These are phyloP conservation scores for Ogataea pignaliae DNA, from an alignment of 805 yeast species.

Conservation along the genomic window DNA sequence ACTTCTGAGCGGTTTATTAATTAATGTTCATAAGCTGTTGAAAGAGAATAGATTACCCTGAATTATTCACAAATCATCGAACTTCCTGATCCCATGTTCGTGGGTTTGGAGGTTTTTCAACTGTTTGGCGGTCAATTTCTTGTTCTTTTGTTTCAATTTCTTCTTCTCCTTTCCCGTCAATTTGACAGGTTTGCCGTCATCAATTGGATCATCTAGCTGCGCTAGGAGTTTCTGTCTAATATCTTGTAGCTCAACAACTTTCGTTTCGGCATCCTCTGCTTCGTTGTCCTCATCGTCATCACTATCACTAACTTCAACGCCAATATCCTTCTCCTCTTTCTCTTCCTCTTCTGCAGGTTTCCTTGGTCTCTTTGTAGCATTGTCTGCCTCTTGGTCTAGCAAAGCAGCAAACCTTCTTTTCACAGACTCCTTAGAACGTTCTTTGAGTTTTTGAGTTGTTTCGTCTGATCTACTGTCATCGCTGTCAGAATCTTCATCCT, in stretches of 20 bases:
- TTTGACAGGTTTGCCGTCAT: constrained; percentile 11
- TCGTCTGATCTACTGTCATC: constrained; percentile 5
- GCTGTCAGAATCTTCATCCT: constrained; percentile 2
- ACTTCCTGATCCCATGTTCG: constrained; percentile 61
- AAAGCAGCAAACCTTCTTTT: constrained; percentile 5
- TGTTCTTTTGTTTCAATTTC: constrained; percentile 33
- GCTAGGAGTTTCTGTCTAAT: constrained; percentile 24
- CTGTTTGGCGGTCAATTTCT: constrained; percentile 39
- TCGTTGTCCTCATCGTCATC: not conserved
- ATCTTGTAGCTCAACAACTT: constrained; percentile 20
- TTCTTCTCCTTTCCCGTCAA: constrained; percentile 21
- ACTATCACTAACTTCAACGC: constrained; percentile 16
- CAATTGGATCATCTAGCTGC: constrained; percentile 23
- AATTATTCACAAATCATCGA: constrained; percentile 58
- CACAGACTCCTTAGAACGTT: not conserved
- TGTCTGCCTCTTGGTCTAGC: not conserved
- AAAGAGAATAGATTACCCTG: too few species aligned
- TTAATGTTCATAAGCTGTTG: too few species aligned
- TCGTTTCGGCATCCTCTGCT: constrained; percentile 10
- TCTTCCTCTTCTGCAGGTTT: constrained; percentile 7
- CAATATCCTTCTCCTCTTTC: constrained; percentile 4
- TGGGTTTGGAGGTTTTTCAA: constrained; percentile 44
- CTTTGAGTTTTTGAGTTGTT: constrained; percentile 4
- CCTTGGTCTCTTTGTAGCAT: constrained; percentile 2
- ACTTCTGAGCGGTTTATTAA: too few species aligned